Evolutionary conservation across 2,329 filamentous ascomycete species (phyloP).

Genomic region (Anisogramma anomala): DNA sequence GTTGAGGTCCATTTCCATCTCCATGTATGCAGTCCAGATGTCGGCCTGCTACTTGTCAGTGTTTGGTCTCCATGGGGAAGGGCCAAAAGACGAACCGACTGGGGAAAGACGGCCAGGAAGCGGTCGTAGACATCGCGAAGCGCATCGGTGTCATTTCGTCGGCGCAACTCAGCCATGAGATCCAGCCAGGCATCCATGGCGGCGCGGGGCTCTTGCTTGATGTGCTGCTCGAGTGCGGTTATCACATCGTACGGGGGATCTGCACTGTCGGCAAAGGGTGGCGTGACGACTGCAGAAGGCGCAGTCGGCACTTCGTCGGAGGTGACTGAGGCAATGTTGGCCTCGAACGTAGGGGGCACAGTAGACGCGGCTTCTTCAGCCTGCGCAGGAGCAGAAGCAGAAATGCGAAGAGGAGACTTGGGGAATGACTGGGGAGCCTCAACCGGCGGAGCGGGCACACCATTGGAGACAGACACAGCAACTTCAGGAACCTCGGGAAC

Average conservation of each 20-base stretch:
- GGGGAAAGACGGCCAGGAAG: slow-evolving; percentile 79
- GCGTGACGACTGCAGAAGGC: slow-evolving; percentile 23
- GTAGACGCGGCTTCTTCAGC: slow-evolving; percentile 21
- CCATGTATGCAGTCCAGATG: slow-evolving; percentile 78
- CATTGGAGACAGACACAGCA: slow-evolving; percentile 19
- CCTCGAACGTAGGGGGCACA: slow-evolving; percentile 22
- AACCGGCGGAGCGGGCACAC: slow-evolving; percentile 11
- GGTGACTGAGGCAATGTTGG: slow-evolving; percentile 14
- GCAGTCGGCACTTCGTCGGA: slow-evolving; percentile 25
- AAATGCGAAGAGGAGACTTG: slow-evolving; percentile 14
- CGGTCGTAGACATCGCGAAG: slow-evolving; percentile 70
- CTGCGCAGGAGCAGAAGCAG: slow-evolving; percentile 20
- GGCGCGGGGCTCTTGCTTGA: slow-evolving; percentile 84
- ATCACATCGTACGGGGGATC: slow-evolving; percentile 10
- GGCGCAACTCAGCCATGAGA: slow-evolving; percentile 74
- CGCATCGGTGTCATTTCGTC: slow-evolving; percentile 71
- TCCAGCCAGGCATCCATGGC: slow-evolving; percentile 86
- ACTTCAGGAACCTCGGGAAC: slow-evolving; percentile 38
- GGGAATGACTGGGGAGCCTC: slow-evolving; percentile 13
- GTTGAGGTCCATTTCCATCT: slow-evolving; percentile 80
- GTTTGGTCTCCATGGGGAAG: slow-evolving; percentile 5
- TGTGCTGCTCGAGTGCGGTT: slow-evolving; percentile 62
- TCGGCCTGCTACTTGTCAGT: slow-evolving; percentile 56
- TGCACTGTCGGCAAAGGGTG: slow-evolving; percentile 61
- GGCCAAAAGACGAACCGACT: slow-evolving; percentile 58